A percentile compares a stretch with the other conserved stretches of the same genome.
phyloP scores from a whole-genome alignment of 2,329 filamentous ascomycete genomes.

The Paracorniculantispora psalliotae region DNA sequence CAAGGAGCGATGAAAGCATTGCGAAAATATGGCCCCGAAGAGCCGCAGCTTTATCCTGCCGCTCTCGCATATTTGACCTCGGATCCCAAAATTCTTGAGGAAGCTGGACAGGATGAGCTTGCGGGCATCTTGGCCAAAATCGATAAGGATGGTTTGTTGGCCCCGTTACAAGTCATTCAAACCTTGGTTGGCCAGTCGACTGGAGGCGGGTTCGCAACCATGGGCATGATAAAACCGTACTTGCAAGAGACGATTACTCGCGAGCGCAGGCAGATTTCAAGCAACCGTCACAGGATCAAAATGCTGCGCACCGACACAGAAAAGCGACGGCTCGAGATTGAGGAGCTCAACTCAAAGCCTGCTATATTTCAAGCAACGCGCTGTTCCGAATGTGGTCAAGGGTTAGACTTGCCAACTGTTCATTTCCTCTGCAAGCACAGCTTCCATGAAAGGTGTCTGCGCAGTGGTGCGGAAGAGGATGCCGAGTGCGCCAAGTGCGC shows the following conservation, averaged over 20 bases:
- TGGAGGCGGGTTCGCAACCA: constrained; percentile 68
- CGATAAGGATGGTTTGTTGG: constrained; percentile 86
- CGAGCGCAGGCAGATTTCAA: constrained; percentile 77
- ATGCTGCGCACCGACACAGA: constrained; percentile 82
- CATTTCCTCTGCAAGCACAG: constrained; percentile 97
- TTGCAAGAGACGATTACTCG: constrained; percentile 82
- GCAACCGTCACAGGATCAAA: constrained; percentile 74
- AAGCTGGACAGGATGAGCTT: constrained; percentile 79
- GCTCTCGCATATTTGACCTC: constrained; percentile 92
- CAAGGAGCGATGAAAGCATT: constrained; percentile 83
- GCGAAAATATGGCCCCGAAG: constrained; percentile 83
- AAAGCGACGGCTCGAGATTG: constrained; percentile 71
- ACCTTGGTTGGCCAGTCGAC: constrained; percentile 64
- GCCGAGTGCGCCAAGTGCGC: constrained; percentile 85
- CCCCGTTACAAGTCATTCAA: constrained; percentile 92
- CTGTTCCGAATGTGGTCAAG: constrained; percentile 74
- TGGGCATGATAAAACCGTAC: constrained; percentile 96
- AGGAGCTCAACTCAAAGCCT: constrained; percentile 71
- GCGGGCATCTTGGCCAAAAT: constrained; percentile 77
- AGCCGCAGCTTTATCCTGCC: constrained; percentile 87
- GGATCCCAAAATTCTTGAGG: constrained; percentile 71
- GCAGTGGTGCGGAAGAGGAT: constrained; percentile 45
- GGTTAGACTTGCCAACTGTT: constrained; percentile 81
- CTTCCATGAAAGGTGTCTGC: constrained; percentile 87
- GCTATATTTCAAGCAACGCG: constrained; percentile 86